phyloP scores from a whole-genome alignment of 768 basidiomycete species.

The Russula griseocarnosa region DNA sequence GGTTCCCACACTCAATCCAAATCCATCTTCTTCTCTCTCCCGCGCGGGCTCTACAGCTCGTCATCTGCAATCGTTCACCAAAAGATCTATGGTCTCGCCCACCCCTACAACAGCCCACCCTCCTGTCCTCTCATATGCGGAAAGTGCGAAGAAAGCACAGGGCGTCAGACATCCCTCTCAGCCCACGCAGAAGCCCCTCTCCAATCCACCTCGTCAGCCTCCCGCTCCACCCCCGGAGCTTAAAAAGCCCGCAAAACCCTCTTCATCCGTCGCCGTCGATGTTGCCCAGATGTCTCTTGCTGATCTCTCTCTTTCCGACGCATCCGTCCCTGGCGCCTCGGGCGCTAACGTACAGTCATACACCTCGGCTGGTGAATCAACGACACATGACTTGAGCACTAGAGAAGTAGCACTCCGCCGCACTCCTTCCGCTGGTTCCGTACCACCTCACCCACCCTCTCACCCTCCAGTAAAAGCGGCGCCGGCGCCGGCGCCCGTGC shows the following conservation, averaged over 20 bases:
- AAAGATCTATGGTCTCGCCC: conserved; percentile 34
- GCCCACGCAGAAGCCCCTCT: conserved; percentile 20
- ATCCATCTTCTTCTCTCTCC: conserved; percentile 29
- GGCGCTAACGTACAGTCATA: conserved; percentile 4
- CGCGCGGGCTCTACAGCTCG: conserved; percentile 20
- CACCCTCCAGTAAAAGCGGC: conserved; percentile 22
- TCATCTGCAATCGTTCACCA: conserved; percentile 31
- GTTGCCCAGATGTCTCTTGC: conserved; percentile 4
- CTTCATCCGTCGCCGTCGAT: conserved; percentile 16
- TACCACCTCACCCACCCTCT: conserved; percentile 17
- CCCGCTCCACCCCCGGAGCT: conserved; percentile 13
- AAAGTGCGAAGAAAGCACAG: conserved; percentile 39
- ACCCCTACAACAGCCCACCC: conserved; percentile 34
- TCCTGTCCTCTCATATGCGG: conserved; percentile 51
- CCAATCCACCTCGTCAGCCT: conserved; percentile 17
- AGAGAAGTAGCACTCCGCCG: conserved; percentile 4
- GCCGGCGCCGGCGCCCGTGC: conserved; percentile 26
- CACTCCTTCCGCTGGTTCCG: conserved; percentile 11
- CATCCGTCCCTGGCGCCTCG: conserved; percentile 5
- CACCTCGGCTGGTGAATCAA: conserved; percentile 9
- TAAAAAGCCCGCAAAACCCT: conserved; percentile 4
- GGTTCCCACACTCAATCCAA: conserved; percentile 19
- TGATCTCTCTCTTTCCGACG: conserved; percentile 16
- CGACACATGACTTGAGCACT: conserved; percentile 9
- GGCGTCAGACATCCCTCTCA: conserved; percentile 32